Base-by-base conservation (phyloP, 2,329 filamentous ascomycete genomes). In the Claviceps pusilla region DNA sequence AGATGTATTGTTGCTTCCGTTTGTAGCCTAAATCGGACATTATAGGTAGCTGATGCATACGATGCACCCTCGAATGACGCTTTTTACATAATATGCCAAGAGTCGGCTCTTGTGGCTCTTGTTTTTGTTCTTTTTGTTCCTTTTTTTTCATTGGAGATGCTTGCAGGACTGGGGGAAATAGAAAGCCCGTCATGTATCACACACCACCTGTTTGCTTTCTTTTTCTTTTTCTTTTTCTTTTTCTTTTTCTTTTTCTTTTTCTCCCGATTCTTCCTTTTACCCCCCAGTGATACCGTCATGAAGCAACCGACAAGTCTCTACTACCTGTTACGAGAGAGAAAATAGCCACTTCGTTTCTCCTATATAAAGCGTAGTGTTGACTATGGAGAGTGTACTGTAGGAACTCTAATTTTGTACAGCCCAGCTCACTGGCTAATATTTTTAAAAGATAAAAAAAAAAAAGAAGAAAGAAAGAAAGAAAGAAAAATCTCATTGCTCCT, bases 11-110 rank as follows among this genome's bases (percentile, higher is more conserved):
- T 31, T 31, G 16, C 31, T 42, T 12, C 49, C 9, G 2, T 14
- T 42, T 43, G 29, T 7, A 31, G 28, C 16, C 41, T 7, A 33
- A 19, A 14, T 51, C 49, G 37, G 49, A 39, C 39, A 3, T 19
- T 7, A 51, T 37, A 51, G 49, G 49, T 14, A 51, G 49, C 24
- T 31, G 6, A 14, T 51, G 49, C 49, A 51, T 51, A 16, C 3
- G n/a, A 31, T 33, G 39, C 49, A 31, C 14, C 28, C 9, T 11
- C 29, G 19, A 19, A 10, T 9, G 19, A 43, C 1, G 35, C 35
- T 7, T 12, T 51, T 51, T 51, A 51, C 49, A 51, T 51, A 51
- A 51, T 51, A 11, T 43, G 37, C 49, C 28, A 51, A 43, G 29
- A 29, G 2, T 43, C 16, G 24, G 4, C 10, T 16, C 7, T 19